Base-by-base conservation (phyloP, 2,329 filamentous ascomycete genomes). In the Xylaria sp. region DNA sequence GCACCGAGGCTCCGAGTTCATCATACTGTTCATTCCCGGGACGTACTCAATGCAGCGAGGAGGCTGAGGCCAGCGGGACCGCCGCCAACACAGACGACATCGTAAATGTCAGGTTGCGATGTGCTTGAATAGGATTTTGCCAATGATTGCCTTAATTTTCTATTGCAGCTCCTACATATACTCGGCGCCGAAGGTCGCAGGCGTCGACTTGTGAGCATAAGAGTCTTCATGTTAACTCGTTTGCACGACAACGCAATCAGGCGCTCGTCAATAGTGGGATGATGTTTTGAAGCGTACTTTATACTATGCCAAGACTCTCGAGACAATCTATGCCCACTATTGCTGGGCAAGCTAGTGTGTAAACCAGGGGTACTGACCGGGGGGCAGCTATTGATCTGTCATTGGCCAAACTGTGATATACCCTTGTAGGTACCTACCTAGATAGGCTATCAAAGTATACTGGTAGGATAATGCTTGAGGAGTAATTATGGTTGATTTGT, bases 41-140 rank as follows among this genome's bases (percentile, higher is more conserved):
- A 67, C 86, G 74, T 86, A 94, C 92, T 90, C 52, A 96, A 85
- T 74, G 92, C 91, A 69, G 92, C 88, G 65, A 94, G 83, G 39
- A 97, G 87, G 76, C 94, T 97, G 67, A 99, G 85, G 65, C 95
- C 95, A 54, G 94, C 94, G 28, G 94, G 94, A 5, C 94, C 94
- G 70, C 94, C 94, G 70, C 94, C 94, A 63, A 97, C 92, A 76
- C 94, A 96, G 71, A 97, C 93, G 39, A 97, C 92, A 87, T 97
- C 94, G 84, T 96, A 98, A 76, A 97, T 90, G 73, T 97, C 92
- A 12, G 90, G 89, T 61, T 78, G 75, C 18, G 82, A 72, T 12
- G 81, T 71, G 52, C 80, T 84, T 28, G 84, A 79, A 68, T 84
- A 87, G 48, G 80, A 73, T 67, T 84, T 78, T 67, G 78, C 79